A percentile compares a stretch with the other conserved stretches of the same genome.
These are phyloP conservation scores for Taiwanofungus camphoratus DNA, from an alignment of 1,284 basidiomycete genomes.

Conservation along the genomic window DNA sequence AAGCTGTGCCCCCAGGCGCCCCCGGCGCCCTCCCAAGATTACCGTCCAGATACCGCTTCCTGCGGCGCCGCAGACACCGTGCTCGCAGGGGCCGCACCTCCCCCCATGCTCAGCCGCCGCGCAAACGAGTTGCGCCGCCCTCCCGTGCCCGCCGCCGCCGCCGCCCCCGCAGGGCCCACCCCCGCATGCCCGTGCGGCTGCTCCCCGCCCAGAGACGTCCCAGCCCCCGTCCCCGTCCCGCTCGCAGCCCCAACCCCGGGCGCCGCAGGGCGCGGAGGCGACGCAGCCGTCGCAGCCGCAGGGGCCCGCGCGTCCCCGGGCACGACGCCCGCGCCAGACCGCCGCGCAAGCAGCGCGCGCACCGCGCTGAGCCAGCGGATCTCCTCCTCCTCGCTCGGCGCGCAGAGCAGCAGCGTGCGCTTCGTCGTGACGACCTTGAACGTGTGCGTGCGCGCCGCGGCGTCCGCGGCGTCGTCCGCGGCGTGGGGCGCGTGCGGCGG, in stretches of 20 bases:
- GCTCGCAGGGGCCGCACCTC: slow-evolving; percentile 15
- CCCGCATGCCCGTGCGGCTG: slow-evolving; percentile 6
- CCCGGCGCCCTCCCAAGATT: slow-evolving; percentile 15
- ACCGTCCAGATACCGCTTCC: slow-evolving; percentile 23
- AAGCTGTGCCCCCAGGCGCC: slow-evolving; percentile 6
- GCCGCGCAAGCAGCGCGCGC: slow-evolving; percentile 79
- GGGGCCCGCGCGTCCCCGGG: slow-evolving; percentile 27
- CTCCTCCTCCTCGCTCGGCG: slow-evolving; percentile 96
- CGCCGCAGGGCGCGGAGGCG: slow-evolving; percentile 7
- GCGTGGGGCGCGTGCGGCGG: slow-evolving; percentile 27
- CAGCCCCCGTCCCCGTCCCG: background rate
- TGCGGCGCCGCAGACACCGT: slow-evolving; percentile 9
- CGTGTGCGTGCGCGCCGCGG: slow-evolving; percentile 50
- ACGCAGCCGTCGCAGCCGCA: slow-evolving; percentile 16
- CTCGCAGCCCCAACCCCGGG: slow-evolving; percentile 3
- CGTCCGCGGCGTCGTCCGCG: slow-evolving; percentile 37
- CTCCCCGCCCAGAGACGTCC: slow-evolving; percentile 2
- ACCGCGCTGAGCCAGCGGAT: slow-evolving; percentile 97
- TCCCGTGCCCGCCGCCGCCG: slow-evolving; percentile 8
- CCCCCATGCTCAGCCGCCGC: slow-evolving; percentile 26
- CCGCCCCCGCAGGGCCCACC: slow-evolving; percentile 5
- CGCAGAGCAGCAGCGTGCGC: slow-evolving; percentile 84
- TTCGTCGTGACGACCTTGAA: slow-evolving; percentile 98
- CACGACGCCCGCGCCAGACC: slow-evolving; percentile 45
- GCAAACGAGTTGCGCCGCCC: slow-evolving; percentile 24